Conservation (phyloP, 768 basidiomycete genomes). For the Mycena albidolilacea region DNA sequence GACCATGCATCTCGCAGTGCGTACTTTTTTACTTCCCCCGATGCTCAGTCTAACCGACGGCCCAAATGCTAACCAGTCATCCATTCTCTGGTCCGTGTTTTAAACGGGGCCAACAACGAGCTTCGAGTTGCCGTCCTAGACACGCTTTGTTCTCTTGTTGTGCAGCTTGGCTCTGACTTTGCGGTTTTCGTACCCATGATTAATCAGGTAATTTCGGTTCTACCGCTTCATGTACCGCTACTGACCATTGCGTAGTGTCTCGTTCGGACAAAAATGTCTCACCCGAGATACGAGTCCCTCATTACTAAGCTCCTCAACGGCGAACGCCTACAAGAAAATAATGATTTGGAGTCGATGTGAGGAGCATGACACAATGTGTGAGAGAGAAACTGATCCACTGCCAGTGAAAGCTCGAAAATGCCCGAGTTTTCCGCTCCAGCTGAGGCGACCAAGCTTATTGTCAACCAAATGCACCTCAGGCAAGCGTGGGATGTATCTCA, state of each 20-base stretch:
- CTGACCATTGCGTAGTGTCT: constrained; percentile 67
- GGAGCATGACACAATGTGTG: constrained; percentile 42
- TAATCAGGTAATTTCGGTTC: constrained; percentile 77
- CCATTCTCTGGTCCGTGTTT: constrained; percentile 92
- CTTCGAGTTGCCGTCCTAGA: constrained; percentile 92
- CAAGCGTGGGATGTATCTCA: constrained; percentile 94
- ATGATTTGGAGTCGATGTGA: constrained; percentile 77
- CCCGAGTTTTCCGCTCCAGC: constrained; percentile 87
- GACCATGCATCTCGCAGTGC: constrained; percentile 92
- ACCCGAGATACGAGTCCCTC: constrained; percentile 89
- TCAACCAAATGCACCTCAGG: constrained; percentile 98
- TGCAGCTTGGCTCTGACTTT: constrained; percentile 96
- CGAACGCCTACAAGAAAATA: constrained; percentile 89
- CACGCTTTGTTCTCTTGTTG: constrained; percentile 90
- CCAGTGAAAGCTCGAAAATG: constrained; percentile 71
- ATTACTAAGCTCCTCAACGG: constrained; percentile 92
- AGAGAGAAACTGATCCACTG: constrained; percentile 21
- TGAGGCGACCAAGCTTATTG: constrained; percentile 89
- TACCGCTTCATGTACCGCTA: not conserved
- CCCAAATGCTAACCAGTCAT: constrained; percentile 61
- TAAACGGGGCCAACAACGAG: constrained; percentile 83
- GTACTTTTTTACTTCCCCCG: no score
- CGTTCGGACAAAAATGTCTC: constrained; percentile 80
- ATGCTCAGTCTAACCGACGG: no score
- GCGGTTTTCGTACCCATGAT: constrained; percentile 98